Conservation (phyloP, 305 asterid species). For the Fraxinus albicans region DNA sequence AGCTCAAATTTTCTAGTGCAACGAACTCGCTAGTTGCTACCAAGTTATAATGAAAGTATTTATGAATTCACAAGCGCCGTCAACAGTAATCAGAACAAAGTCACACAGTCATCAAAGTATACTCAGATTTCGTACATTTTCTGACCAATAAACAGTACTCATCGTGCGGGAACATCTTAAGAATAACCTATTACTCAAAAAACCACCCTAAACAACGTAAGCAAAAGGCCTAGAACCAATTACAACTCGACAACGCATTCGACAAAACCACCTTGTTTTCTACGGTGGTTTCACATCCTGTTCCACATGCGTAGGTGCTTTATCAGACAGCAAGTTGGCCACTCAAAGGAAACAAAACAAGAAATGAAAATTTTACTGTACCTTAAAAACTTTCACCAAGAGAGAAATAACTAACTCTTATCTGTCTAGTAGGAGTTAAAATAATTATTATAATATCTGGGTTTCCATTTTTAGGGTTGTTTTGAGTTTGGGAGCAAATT, state of each 20-base stretch:
- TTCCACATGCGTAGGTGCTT: slow-evolving; percentile 33
- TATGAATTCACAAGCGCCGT: too few species aligned
- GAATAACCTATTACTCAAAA: slow-evolving; percentile 11
- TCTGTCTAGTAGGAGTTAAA: slow-evolving; percentile 19
- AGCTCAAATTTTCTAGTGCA: too few species aligned
- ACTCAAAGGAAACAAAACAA: slow-evolving; percentile 2
- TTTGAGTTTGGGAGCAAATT: not conserved
- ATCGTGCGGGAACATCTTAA: not conserved
- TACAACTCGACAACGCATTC: slow-evolving; percentile 48
- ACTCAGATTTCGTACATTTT: slow-evolving; percentile 1
- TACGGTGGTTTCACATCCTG: slow-evolving; percentile 34
- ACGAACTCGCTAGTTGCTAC: too few species aligned
- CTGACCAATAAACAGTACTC: not conserved
- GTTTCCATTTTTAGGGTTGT: slow-evolving; percentile 43
- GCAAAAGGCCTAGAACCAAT: slow-evolving; percentile 26
- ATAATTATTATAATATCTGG: slow-evolving; percentile 28
- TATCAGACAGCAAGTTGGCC: slow-evolving; percentile 29
- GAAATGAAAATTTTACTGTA: not conserved
- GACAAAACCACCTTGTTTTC: slow-evolving; percentile 28
- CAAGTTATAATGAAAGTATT: too few species aligned
- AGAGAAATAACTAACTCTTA: slow-evolving; percentile 3
- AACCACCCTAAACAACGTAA: slow-evolving; percentile 31
- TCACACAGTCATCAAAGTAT: not conserved
- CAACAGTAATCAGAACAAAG: not conserved
- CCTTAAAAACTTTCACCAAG: slow-evolving; percentile 15